Evolutionary conservation across 345 rosid species (phyloP).

Genomic region (Pistacia vera): DNA sequence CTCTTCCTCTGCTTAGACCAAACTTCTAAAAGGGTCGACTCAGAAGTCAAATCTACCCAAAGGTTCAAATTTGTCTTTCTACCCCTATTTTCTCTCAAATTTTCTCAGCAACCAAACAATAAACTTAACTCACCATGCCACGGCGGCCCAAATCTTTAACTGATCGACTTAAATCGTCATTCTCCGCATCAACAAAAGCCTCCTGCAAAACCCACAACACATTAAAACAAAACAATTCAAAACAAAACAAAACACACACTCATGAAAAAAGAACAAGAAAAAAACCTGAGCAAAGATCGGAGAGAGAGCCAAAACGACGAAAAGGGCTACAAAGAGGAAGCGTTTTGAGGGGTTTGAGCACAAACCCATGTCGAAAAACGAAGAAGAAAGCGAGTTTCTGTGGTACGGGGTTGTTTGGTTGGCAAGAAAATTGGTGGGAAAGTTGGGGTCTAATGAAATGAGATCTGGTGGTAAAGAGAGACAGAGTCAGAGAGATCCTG

Average conservation of each 20-base stretch:
- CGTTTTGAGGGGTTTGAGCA: slow-evolving; percentile 23
- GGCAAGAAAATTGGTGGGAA: not conserved
- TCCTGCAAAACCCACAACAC: slow-evolving; percentile 41
- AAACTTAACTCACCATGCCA: slow-evolving; percentile 62
- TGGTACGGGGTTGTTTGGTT: not conserved
- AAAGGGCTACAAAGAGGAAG: slow-evolving; percentile 31
- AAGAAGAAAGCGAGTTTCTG: not conserved
- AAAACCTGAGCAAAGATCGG: slow-evolving; percentile 51
- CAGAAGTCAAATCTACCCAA: not conserved
- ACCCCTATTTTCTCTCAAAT: not conserved
- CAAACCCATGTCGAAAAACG: slow-evolving; percentile 41
- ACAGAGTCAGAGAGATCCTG: slow-evolving; percentile 1
- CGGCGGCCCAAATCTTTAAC: slow-evolving; percentile 87
- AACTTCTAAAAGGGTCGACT: not conserved
- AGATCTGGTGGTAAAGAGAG: too few relatives aligned
- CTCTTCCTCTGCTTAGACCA: not conserved
- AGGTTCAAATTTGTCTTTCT: not conserved
- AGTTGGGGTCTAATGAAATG: not conserved
- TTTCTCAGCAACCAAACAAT: not conserved
- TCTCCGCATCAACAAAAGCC: slow-evolving; percentile 41
- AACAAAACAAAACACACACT: not conserved
- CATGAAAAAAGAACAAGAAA: not conserved
- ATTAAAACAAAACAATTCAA: not conserved
- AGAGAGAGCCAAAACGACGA: slow-evolving; percentile 33
- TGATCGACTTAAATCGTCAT: slow-evolving; percentile 48